Conservation (phyloP, 768 basidiomycete genomes). For the Mycena albidolilacea region DNA sequence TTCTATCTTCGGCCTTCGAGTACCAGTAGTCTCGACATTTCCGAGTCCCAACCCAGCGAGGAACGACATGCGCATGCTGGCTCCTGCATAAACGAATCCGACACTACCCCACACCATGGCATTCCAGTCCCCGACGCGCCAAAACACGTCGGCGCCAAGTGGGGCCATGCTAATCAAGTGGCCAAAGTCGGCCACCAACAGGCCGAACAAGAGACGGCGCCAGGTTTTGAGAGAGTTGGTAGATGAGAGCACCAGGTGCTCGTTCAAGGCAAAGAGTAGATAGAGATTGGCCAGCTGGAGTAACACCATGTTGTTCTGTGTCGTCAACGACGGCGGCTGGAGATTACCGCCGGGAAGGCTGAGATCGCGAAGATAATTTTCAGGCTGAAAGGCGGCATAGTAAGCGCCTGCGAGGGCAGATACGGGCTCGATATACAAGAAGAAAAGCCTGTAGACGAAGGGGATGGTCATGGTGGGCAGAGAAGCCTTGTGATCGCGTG, state of each 20-base stretch:
- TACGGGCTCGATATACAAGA: conserved; percentile 67
- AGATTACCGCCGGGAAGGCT: conserved; percentile 22
- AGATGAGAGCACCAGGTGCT: conserved; percentile 64
- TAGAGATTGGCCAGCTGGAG: conserved; percentile 67
- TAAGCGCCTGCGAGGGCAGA: conserved; percentile 64
- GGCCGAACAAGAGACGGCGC: conserved; percentile 58
- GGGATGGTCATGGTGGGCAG: conserved; percentile 25
- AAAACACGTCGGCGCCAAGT: conserved; percentile 57
- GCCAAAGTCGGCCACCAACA: conserved; percentile 66
- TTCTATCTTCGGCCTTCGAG: conserved; percentile 16
- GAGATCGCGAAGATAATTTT: conserved; percentile 57
- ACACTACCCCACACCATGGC: conserved; percentile 70
- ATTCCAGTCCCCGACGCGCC: conserved; percentile 64
- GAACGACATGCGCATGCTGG: conserved; percentile 60
- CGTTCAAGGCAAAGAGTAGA: conserved; percentile 65
- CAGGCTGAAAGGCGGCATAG: conserved; percentile 59
- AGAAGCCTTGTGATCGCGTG: background rate
- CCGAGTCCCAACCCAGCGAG: conserved; percentile 52
- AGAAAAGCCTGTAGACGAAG: conserved; percentile 61
- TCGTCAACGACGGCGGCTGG: conserved; percentile 40
- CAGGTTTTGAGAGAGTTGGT: conserved; percentile 57
- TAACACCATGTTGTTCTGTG: conserved; percentile 57
- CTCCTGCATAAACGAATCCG: conserved; percentile 67
- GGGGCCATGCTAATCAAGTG: conserved; percentile 63
- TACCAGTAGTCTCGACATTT: background rate